Evolutionary conservation across 257 asterid genomes (phyloP).

Genomic region (Orobanche coerulescens): DNA sequence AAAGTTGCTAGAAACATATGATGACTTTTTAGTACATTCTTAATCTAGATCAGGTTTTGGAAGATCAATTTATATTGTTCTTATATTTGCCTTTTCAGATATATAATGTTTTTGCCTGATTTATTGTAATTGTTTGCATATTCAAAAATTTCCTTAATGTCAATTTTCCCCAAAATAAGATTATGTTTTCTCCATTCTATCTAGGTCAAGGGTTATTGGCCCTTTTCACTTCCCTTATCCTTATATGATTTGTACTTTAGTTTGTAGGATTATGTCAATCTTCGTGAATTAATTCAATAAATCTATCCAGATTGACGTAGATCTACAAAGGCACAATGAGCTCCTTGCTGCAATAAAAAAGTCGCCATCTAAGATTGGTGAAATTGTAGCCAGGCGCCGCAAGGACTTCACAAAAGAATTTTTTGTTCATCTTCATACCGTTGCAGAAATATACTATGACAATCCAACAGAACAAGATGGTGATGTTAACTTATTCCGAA

Average conservation of each 20-base stretch:
- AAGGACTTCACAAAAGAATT: slow-evolving; percentile 94
- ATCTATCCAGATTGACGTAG: slow-evolving; percentile 60
- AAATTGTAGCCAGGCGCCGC: slow-evolving; percentile 76
- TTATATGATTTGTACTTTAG: neutral
- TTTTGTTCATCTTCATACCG: slow-evolving; percentile 67
- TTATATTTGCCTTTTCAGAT: neutral
- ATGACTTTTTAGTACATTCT: neutral
- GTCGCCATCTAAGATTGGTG: slow-evolving; percentile 60
- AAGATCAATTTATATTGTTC: neutral
- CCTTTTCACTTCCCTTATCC: neutral
- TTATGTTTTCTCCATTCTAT: slow-evolving; percentile 7
- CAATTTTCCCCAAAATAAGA: neutral
- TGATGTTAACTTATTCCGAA: slow-evolving; percentile 24
- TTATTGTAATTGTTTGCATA: neutral
- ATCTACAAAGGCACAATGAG: slow-evolving; percentile 74
- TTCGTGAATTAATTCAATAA: slow-evolving; percentile 19
- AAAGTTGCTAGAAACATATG: slow-evolving; percentile 3
- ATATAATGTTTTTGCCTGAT: neutral
- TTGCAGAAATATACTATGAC: slow-evolving; percentile 71
- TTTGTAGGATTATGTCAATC: neutral
- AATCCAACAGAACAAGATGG: slow-evolving; percentile 80
- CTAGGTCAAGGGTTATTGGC: neutral
- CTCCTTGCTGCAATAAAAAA: slow-evolving; percentile 56
- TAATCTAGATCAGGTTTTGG: neutral
- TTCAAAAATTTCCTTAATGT: neutral